Conservation (phyloP, 371 early-diverging fungal genomes). For the Massospora cicadina region DNA sequence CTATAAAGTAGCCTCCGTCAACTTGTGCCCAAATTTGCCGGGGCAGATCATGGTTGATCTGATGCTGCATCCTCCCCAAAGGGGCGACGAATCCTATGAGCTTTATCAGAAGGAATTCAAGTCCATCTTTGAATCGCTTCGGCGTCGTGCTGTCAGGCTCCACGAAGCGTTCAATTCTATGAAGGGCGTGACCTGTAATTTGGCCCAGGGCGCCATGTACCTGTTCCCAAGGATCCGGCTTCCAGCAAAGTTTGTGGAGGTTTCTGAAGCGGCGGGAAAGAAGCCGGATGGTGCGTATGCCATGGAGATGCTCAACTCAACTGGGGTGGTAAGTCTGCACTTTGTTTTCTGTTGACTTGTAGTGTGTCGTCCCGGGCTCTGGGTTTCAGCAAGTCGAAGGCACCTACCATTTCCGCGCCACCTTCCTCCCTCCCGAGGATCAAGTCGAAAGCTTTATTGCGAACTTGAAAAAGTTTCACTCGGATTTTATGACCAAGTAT, state of each 20-base stretch:
- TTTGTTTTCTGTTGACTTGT: constrained; percentile 12
- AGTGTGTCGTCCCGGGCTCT: constrained; percentile 65
- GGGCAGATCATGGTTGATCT: constrained; percentile 73
- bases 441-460: constrained; percentile 74
- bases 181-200: constrained; percentile 73
- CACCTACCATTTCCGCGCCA: constrained; percentile 90
- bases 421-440: constrained; percentile 87
- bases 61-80: constrained; percentile 85
- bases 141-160: constrained; percentile 57
- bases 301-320: constrained; percentile 75
- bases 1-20: constrained; percentile 84
- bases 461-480: constrained; percentile 57
- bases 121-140: constrained; percentile 62
- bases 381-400: constrained; percentile 84
- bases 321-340: constrained; percentile 58
- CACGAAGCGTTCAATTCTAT: constrained; percentile 58
- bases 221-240: constrained; percentile 72
- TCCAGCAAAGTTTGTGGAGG: constrained; percentile 54
- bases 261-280: constrained; percentile 41
- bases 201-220: constrained; percentile 91
- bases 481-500: constrained; percentile 57
- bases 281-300: constrained; percentile 74
- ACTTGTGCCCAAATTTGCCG: constrained; percentile 76
- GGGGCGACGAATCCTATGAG: constrained; percentile 56
- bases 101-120: constrained; percentile 54